Evolutionary conservation across 306 rosid species (phyloP), one percentile per base, ranked within the genome.

Genomic region (Castanea sativa): DNA sequence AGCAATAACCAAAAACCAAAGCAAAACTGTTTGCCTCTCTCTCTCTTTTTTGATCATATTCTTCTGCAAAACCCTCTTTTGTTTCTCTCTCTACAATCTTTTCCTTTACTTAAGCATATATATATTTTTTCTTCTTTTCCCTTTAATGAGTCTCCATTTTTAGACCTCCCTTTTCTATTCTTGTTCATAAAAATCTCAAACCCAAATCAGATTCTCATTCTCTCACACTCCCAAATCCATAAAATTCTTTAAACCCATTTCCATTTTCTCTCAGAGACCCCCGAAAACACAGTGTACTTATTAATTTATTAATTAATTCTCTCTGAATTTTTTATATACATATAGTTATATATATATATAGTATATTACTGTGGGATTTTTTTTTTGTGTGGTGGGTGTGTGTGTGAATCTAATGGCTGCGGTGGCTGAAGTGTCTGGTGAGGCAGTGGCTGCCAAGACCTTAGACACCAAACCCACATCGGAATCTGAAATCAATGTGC

Each of bases 371-470:
- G 79, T 73, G 72, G 32, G 27, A 65, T 80, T 55, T 25, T 78
- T 59, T 1, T 15, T 3, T 71, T 64, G 59, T 83, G 7, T 55
- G 27, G 72, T 83, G 14, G 49, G 71, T 86, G 81, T 76, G 87
- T 55, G 71, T 86, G 80, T 76, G 87, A 82, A 83, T 84, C 89
- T 63, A 49, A 94, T 94, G 99, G 97, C 97, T 80, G 93, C 94
- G 80, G 97, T 93, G 84, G 94, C 91, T 86, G 97, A 90, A 88
- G 81, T 91, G 80, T 73, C 90, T 76, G 84, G 71, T 79, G 99
- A 94, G 90, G 89, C 82, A 61, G 86, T 86, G 56, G 84, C 94
- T 83, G 79, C 71, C 89, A 86, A 85, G 85, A 90, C 86, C 86
- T 82, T 92, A 87, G 97, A 92, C 84, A 83, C 91, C 74, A 76